Percentiles rank a stretch among this genome's conserved stretches.
Evolutionary conservation across 345 rosid species (phyloP).

Genomic region (Acer negundo): DNA sequence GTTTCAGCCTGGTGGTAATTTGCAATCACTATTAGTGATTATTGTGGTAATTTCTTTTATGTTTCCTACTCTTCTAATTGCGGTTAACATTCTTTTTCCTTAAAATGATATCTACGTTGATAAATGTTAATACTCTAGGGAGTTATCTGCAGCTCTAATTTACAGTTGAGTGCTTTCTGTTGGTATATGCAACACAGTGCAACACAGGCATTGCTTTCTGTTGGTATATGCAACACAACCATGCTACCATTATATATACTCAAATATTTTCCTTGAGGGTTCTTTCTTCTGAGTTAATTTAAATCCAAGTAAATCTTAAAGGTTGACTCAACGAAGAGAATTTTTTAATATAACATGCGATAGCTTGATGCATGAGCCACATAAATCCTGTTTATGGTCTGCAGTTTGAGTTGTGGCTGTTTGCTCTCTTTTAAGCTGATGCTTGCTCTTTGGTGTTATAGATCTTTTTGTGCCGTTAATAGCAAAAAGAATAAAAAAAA

Average conservation of each 20-base stretch:
- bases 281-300: not conserved
- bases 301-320: not conserved
- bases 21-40: not conserved
- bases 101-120: not conserved
- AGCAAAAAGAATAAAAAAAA: constrained; percentile 12
- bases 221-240: too few relatives aligned
- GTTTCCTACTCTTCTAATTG: not conserved
- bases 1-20: not conserved
- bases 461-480: constrained; percentile 13
- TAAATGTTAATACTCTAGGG: not conserved
- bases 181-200: not conserved
- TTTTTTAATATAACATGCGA: not conserved
- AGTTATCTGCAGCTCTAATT: not conserved
- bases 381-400: not conserved
- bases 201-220: not conserved
- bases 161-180: not conserved
- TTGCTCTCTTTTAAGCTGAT: not conserved
- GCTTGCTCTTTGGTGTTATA: constrained; percentile 14
- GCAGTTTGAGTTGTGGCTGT: not conserved
- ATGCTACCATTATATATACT: not conserved
- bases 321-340: not conserved
- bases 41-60: not conserved
- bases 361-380: not conserved
- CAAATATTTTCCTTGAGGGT: not conserved
- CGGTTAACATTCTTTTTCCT: constrained; percentile 1